These are phyloP conservation scores for Fusarium sacchari DNA, from an alignment of 2,329 filamentous ascomycete species.

Conservation along the genomic window DNA sequence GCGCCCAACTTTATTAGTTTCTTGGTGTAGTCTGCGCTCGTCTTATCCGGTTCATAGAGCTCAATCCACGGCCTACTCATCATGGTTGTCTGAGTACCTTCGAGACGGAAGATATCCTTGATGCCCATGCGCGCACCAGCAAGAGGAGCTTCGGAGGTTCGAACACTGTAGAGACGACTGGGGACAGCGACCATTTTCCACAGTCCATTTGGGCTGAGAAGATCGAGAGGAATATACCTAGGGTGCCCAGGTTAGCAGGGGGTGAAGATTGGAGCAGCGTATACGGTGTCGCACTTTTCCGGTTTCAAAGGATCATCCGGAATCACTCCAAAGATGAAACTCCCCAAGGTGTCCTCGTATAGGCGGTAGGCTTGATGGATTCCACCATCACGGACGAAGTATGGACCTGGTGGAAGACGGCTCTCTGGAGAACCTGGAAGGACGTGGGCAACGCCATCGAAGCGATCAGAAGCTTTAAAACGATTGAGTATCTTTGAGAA, in stretches of 20 bases:
- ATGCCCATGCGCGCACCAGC: accelerated
- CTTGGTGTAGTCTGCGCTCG: background rate
- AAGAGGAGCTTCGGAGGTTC: accelerated
- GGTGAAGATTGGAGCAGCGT: too few species aligned
- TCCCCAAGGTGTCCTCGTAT: background rate
- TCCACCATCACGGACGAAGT: background rate
- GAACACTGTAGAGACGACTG: accelerated
- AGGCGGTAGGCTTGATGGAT: background rate
- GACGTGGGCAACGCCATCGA: too few species aligned
- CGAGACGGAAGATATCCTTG: background rate
- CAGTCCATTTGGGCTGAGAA: background rate
- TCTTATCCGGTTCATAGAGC: background rate
- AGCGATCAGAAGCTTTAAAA: too few species aligned
- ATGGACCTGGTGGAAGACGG: background rate
- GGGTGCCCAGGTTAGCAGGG: accelerated
- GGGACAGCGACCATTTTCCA: accelerated
- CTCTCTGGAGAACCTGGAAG: accelerated
- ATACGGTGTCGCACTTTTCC: too few species aligned
- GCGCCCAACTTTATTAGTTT: background rate
- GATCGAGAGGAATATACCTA: background rate
- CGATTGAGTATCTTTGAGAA: too few species aligned
- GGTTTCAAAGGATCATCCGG: background rate
- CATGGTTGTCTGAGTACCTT: background rate
- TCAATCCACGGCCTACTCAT: background rate
- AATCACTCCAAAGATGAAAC: background rate